Evolutionary conservation across 371 early-diverging fungal species (phyloP).

Genomic region (Mucor plumbeus): DNA sequence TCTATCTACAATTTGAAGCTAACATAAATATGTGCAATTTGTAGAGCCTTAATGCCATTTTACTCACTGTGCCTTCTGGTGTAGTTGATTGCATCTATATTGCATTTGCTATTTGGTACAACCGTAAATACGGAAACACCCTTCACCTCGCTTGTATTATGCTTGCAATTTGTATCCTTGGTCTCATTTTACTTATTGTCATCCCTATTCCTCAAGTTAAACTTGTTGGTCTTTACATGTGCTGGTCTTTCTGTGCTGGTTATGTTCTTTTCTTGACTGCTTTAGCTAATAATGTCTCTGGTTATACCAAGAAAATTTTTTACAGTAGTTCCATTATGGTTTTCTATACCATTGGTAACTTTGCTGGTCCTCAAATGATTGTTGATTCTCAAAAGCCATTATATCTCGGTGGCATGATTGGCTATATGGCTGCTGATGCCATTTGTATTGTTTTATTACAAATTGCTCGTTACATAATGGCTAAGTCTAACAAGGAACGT

Average conservation of each 20-base stretch:
- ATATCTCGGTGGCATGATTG: conserved; percentile 39
- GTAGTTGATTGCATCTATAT: conserved; percentile 38
- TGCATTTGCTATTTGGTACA: conserved; percentile 37
- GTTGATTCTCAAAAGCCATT: conserved; percentile 32
- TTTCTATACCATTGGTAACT: conserved; percentile 40
- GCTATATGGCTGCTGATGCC: conserved; percentile 31
- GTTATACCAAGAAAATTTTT: conserved; percentile 49
- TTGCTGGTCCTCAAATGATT: conserved; percentile 45
- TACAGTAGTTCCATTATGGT: conserved; percentile 34
- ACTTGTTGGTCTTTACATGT: conserved; percentile 39
- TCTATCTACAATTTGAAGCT: no score
- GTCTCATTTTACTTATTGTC: conserved; percentile 40
- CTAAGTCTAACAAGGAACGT: conserved; percentile 26
- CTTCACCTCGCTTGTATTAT: conserved; percentile 31
- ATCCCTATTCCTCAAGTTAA: conserved; percentile 45
- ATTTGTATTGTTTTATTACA: conserved; percentile 29
- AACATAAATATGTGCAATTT: background rate
- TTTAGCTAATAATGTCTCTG: conserved; percentile 38
- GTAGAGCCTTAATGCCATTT: conserved; percentile 40
- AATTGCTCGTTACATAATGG: conserved; percentile 22
- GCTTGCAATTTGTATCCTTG: conserved; percentile 31
- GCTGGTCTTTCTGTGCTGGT: conserved; percentile 35
- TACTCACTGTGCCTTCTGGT: conserved; percentile 48
- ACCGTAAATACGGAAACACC: conserved; percentile 41
- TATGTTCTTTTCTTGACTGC: conserved; percentile 18